phyloP scores from a whole-genome alignment of 2,329 filamentous ascomycete genomes.

The Xylaria sp. region DNA sequence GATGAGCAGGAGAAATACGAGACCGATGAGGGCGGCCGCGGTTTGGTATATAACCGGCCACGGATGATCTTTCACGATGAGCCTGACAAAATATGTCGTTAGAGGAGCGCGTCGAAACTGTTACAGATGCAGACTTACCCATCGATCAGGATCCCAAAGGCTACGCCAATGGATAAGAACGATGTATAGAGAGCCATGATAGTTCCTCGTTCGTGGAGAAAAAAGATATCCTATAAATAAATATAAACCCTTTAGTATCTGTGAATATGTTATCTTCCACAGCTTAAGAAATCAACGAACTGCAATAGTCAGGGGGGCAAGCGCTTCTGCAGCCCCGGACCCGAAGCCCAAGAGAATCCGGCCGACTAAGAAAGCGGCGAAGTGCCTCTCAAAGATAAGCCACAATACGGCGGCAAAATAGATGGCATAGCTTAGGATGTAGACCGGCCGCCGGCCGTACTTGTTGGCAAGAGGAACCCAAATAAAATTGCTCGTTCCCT shows the following conservation, averaged over 20 bases:
- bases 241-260: constrained; percentile 1
- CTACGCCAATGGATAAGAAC: constrained; percentile 56
- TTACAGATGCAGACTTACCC: constrained; percentile 45
- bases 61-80: constrained; percentile 59
- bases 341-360: constrained; percentile 64
- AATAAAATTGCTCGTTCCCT: constrained; percentile 56
- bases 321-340: constrained; percentile 62
- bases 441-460: constrained; percentile 56
- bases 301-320: constrained; percentile 47
- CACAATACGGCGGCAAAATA: constrained; percentile 56
- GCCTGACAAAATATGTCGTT: constrained; percentile 39
- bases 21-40: constrained; percentile 60
- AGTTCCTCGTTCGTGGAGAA: constrained; percentile 64
- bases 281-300: constrained; percentile 21
- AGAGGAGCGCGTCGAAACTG: not conserved
- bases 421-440: constrained; percentile 56
- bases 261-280: not conserved
- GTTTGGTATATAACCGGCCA: constrained; percentile 66
- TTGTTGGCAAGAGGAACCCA: constrained; percentile 60
- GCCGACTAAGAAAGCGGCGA: constrained; percentile 56
- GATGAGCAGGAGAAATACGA: constrained; percentile 58
- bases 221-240: constrained; percentile 60
- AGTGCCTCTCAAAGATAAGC: constrained; percentile 56
- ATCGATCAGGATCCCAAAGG: constrained; percentile 55
- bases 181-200: constrained; percentile 60